Percentiles rank a stretch among this genome's conserved stretches.
Conservation (phyloP, 2,329 filamentous ascomycete species). For the Zalaria obscura region DNA sequence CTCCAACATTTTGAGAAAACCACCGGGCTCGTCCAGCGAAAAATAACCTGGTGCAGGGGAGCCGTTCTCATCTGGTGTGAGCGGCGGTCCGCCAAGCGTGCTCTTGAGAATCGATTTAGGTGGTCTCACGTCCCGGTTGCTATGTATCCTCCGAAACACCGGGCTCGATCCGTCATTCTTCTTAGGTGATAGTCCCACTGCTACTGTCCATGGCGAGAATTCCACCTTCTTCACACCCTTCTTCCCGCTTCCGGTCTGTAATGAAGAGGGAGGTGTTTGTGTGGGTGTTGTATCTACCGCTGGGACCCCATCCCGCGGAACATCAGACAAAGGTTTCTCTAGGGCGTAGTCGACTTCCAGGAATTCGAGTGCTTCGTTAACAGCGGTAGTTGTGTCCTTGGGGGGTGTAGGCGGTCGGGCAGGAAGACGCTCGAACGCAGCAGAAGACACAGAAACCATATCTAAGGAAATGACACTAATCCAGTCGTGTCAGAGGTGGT, state of each 20-base stretch:
- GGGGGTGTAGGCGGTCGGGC: constrained; percentile 43
- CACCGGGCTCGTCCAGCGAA: constrained; percentile 36
- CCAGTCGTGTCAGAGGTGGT: not conserved
- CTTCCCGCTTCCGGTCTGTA: constrained; percentile 3
- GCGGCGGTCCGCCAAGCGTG: constrained; percentile 26
- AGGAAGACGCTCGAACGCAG: constrained; percentile 30
- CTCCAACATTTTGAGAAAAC: constrained; percentile 68
- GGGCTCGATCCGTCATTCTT: constrained; percentile 18
- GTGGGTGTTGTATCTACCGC: not conserved
- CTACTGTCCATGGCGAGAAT: constrained; percentile 45
- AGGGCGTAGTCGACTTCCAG: constrained; percentile 26
- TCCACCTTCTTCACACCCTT: constrained; percentile 42
- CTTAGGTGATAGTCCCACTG: constrained; percentile 19
- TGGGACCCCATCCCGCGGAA: not conserved
- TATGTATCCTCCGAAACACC: constrained; percentile 30
- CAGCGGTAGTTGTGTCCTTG: constrained; percentile 24
- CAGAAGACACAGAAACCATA: constrained; percentile 23
- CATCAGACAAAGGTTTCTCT: constrained; percentile 15
- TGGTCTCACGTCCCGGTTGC: constrained; percentile 38
- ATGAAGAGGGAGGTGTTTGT: constrained; percentile 3
- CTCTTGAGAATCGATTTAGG: constrained; percentile 74
- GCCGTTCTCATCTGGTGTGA: constrained; percentile 21
- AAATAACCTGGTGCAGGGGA: constrained; percentile 26
- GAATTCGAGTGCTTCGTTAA: constrained; percentile 27
- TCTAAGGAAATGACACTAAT: constrained; percentile 6